Evolutionary conservation across 2,329 filamentous ascomycete species (phyloP).

Genomic region (Byssothecium circinans): DNA sequence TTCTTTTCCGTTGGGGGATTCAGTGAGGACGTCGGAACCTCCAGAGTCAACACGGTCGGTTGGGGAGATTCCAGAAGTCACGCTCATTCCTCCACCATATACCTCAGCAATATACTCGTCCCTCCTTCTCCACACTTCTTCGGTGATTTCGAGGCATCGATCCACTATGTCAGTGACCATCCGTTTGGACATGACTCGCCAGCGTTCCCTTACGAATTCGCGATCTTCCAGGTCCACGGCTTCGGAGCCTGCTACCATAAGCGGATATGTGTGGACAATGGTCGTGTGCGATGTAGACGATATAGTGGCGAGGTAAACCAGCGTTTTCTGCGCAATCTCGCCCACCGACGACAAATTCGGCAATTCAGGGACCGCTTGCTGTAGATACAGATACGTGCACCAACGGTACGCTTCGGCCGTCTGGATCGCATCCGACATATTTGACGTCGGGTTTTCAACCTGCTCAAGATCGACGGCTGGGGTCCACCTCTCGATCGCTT

Average conservation of each 20-base stretch:
- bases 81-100: not conserved
- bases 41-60: not conserved
- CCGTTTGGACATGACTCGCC: conserved; percentile 61
- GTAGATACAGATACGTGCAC: conserved; percentile 64
- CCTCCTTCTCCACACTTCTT: conserved; percentile 68
- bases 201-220: conserved; percentile 64
- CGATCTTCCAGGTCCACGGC: conserved; percentile 61
- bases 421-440: conserved; percentile 63
- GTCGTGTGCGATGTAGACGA: conserved; percentile 62
- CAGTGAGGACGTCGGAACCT: not conserved
- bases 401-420: conserved; percentile 68
- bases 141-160: conserved; percentile 62
- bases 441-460: conserved; percentile 61
- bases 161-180: conserved; percentile 68
- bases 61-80: not conserved
- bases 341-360: conserved; percentile 57
- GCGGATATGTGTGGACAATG: conserved; percentile 70
- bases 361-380: conserved; percentile 68
- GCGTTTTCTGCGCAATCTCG: conserved; percentile 62
- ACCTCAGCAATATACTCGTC: conserved; percentile 52
- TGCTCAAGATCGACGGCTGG: conserved; percentile 58
- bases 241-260: conserved; percentile 67
- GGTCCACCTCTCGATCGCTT: conserved; percentile 62
- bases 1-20: not conserved
- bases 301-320: conserved; percentile 64